Evolutionary conservation across 73 alveolate genomes (phyloP).

Genomic region (Symbiodinium natans): DNA sequence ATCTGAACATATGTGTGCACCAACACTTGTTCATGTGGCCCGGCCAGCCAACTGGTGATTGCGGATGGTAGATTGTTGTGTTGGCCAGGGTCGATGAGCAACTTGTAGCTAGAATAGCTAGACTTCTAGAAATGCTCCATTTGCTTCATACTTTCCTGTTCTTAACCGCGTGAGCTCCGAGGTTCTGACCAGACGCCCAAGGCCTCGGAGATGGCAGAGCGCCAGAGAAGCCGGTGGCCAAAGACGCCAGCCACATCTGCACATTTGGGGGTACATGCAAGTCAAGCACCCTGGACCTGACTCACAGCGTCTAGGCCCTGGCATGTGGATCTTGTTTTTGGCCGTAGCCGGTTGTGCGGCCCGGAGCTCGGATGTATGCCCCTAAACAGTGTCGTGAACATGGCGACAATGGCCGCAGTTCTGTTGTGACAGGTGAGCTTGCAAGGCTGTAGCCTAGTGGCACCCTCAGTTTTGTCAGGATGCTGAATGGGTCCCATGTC

Average conservation of each 20-base stretch:
- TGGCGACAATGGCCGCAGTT: neutral
- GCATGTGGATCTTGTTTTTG: neutral
- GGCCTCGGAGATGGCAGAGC: neutral
- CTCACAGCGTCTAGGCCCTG: too few species aligned
- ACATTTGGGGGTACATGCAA: neutral
- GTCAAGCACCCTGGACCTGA: too few species aligned
- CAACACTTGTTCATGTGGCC: too few species aligned
- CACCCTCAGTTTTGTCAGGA: neutral
- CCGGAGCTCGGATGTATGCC: neutral
- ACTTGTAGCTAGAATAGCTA: too few species aligned
- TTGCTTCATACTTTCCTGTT: too few species aligned
- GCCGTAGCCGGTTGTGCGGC: constrained; percentile 27
- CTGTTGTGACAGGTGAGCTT: constrained; percentile 39
- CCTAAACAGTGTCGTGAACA: neutral
- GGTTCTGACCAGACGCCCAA: constrained; percentile 3
- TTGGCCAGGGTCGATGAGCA: too few species aligned
- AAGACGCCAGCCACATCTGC: neutral
- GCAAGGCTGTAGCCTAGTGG: constrained; percentile 75
- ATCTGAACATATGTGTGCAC: neutral
- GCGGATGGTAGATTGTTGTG: too few species aligned
- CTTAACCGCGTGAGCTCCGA: too few species aligned
- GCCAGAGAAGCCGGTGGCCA: constrained; percentile 4
- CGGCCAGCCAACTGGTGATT: too few species aligned
- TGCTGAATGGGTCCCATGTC: neutral
- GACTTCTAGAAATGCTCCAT: too few species aligned